Conservation (phyloP, 1,284 basidiomycete genomes). For the Ceratobasidium sp. region DNA sequence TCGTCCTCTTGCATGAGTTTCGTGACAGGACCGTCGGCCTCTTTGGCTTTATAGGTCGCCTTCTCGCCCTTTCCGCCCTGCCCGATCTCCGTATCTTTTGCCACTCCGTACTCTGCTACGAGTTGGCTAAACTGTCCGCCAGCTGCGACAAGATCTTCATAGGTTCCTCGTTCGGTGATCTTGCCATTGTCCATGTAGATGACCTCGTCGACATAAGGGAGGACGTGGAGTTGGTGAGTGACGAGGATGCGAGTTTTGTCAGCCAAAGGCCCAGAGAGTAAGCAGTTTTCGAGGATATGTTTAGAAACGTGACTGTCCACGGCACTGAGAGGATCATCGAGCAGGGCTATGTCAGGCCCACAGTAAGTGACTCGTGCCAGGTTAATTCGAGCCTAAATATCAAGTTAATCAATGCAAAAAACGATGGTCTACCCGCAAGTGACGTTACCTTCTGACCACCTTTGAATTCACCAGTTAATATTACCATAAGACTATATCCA, state of each 20-base stretch:
- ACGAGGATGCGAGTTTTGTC: conserved; percentile 60
- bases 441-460: conserved; percentile 21
- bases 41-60: conserved; percentile 45
- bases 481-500: neutral
- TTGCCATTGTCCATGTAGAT: conserved; percentile 73
- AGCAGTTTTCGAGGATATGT: conserved; percentile 65
- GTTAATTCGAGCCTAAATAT: conserved; percentile 39
- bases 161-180: conserved; percentile 79
- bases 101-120: conserved; percentile 66
- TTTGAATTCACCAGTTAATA: conserved; percentile 44
- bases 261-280: conserved; percentile 65
- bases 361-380: conserved; percentile 45
- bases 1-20: conserved; percentile 63
- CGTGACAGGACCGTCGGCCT: conserved; percentile 46
- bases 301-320: conserved; percentile 72
- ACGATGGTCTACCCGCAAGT: neutral
- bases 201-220: conserved; percentile 76
- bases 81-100: conserved; percentile 49
- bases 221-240: conserved; percentile 83
- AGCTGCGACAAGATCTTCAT: conserved; percentile 62
- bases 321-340: conserved; percentile 75
- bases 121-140: conserved; percentile 64
- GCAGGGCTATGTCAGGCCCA: conserved; percentile 51
- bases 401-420: conserved; percentile 42
- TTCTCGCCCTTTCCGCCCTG: conserved; percentile 45